These are phyloP conservation scores for Aeschynomene evenia DNA, from an alignment of 306 rosid species.

Conservation along the genomic window DNA sequence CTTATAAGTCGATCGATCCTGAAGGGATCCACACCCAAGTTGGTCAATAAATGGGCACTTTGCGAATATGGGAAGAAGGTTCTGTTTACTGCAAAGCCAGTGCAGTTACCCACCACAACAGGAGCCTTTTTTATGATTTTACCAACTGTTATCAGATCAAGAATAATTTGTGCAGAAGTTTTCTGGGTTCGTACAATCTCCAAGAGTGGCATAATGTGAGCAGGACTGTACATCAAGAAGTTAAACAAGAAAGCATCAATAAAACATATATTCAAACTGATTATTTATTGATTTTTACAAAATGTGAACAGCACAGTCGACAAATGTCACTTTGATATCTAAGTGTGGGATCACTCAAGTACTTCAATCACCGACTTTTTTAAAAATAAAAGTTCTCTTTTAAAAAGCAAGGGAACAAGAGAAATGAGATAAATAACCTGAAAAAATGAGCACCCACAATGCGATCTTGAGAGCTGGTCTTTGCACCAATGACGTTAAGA, in stretches of 20 bases:
- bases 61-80: constrained; percentile 91
- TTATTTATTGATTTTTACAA: constrained; percentile 5
- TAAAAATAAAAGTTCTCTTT: not conserved
- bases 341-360: not conserved
- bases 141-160: constrained; percentile 83
- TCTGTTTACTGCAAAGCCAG: constrained; percentile 95
- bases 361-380: not conserved
- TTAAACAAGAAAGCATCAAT: constrained; percentile 26
- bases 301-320: constrained; percentile 7
- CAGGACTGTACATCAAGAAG: constrained; percentile 76
- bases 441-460: constrained; percentile 95
- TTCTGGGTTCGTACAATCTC: constrained; percentile 87
- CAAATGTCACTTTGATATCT: not conserved
- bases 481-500: constrained; percentile 74
- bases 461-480: constrained; percentile 71
- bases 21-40: constrained; percentile 81
- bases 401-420: constrained; percentile 17
- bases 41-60: constrained; percentile 62
- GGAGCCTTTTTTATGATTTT: constrained; percentile 84
- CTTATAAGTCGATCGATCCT: constrained; percentile 74
- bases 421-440: constrained; percentile 56
- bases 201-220: constrained; percentile 96
- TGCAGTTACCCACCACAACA: constrained; percentile 95
- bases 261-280: not conserved
- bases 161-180: constrained; percentile 90